Percentiles rank a stretch among this genome's conserved stretches.
These are phyloP conservation scores for Hyphopichia khmerensis DNA, from an alignment of 1,139 yeast species.

Conservation along the genomic window DNA sequence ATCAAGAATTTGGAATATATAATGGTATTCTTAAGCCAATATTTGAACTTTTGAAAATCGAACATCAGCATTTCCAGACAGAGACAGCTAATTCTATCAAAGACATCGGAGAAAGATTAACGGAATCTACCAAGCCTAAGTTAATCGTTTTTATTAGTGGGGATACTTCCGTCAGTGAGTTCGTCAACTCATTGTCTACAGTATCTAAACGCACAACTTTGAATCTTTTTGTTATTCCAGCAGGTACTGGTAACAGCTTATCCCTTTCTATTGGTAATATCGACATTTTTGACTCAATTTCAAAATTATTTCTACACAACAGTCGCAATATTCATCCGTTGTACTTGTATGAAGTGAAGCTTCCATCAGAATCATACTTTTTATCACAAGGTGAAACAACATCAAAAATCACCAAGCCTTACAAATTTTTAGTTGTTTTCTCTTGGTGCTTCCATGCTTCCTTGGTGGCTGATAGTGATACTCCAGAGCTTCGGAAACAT, in stretches of 20 bases:
- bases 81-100: constrained; percentile 27
- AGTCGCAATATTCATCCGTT: constrained; percentile 31
- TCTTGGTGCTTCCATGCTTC: constrained; percentile 90
- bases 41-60: constrained; percentile 32
- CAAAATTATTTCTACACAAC: constrained; percentile 35
- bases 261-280: constrained; percentile 57
- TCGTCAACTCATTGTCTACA: constrained; percentile 51
- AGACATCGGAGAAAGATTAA: constrained; percentile 31
- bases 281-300: constrained; percentile 37
- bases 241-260: constrained; percentile 87
- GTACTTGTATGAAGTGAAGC: constrained; percentile 51
- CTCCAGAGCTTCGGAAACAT: constrained; percentile 59
- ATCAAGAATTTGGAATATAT: constrained; percentile 34
- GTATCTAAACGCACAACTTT: constrained; percentile 13
- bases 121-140: constrained; percentile 13
- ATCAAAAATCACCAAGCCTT: constrained; percentile 17
- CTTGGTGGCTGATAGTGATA: constrained; percentile 75
- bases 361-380: constrained; percentile 48
- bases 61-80: constrained; percentile 43
- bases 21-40: constrained; percentile 44
- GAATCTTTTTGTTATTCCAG: constrained; percentile 57
- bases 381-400: constrained; percentile 20
- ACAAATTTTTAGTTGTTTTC: constrained; percentile 62
- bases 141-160: constrained; percentile 74
- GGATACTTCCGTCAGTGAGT: constrained; percentile 81